These are phyloP conservation scores for Ganoderma lucidum DNA, from an alignment of 1,284 basidiomycete species.

Conservation along the genomic window DNA sequence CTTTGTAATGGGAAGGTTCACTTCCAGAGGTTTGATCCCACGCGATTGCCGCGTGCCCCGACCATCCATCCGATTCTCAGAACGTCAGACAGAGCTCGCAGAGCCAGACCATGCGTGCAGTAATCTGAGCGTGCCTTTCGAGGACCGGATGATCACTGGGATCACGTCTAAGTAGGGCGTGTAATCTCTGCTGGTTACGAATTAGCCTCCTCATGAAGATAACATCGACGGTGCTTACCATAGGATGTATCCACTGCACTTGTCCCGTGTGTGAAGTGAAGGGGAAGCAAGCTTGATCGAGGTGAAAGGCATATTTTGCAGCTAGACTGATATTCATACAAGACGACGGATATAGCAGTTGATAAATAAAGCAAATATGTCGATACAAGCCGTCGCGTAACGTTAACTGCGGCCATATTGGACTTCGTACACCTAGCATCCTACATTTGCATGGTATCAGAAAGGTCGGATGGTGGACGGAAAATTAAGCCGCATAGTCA, in stretches of 20 bases:
- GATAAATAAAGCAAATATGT: slow-evolving; percentile 37
- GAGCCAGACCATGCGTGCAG: not conserved
- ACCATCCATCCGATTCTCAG: not conserved
- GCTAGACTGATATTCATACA: slow-evolving; percentile 23
- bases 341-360: slow-evolving; percentile 31
- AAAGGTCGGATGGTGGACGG: slow-evolving; percentile 18
- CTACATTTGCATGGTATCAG: slow-evolving; percentile 26
- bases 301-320: not conserved
- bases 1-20: slow-evolving; percentile 1
- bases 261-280: not conserved
- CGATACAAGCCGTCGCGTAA: slow-evolving; percentile 30
- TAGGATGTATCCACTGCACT: not conserved
- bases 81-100: not conserved
- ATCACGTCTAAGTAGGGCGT: not conserved
- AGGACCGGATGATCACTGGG: not conserved
- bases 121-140: not conserved
- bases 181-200: not conserved
- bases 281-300: not conserved
- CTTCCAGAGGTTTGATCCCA: slow-evolving; percentile 11
- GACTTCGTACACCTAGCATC: slow-evolving; percentile 30
- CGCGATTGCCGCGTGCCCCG: slow-evolving; percentile 11
- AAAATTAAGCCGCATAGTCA: slow-evolving; percentile 42
- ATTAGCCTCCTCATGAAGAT: not conserved
- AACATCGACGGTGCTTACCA: not conserved
- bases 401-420: slow-evolving; percentile 23